Evolutionary conservation across 495 filamentous ascomycete species (phyloP).

Genomic region (Peziza echinospora): DNA sequence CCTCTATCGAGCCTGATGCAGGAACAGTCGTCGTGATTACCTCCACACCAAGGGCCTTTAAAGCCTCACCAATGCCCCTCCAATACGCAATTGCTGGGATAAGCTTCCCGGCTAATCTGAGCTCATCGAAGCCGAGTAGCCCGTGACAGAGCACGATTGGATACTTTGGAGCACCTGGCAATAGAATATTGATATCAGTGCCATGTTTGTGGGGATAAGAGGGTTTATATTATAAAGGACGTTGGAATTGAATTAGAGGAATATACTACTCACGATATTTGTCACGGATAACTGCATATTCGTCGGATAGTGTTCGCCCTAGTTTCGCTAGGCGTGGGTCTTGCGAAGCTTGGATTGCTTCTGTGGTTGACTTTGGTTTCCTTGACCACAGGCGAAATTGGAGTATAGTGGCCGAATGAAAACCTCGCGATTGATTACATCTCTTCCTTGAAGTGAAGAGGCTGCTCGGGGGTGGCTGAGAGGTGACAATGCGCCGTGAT

Average conservation of each 20-base stretch:
- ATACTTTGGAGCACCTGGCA: constrained; percentile 34
- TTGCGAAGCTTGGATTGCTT: too few species aligned
- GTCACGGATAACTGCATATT: constrained; percentile 52
- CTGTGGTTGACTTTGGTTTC: too few species aligned
- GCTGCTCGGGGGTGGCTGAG: too few species aligned
- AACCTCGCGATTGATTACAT: too few species aligned
- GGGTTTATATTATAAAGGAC: background rate
- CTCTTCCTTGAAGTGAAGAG: too few species aligned
- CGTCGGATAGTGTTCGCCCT: constrained; percentile 45
- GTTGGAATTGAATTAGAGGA: background rate
- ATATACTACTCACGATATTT: constrained; percentile 38
- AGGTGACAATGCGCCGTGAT: too few species aligned
- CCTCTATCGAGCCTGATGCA: constrained; percentile 56
- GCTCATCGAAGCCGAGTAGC: constrained; percentile 67
- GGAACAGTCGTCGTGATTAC: constrained; percentile 68
- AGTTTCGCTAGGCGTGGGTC: constrained; percentile 39
- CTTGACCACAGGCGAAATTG: too few species aligned
- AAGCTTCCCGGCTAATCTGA: constrained; percentile 42
- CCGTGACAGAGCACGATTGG: constrained; percentile 81
- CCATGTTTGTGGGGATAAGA: background rate
- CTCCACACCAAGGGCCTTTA: constrained; percentile 44
- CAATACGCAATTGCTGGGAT: constrained; percentile 70
- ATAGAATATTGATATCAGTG: background rate
- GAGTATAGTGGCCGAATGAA: too few species aligned
- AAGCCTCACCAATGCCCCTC: constrained; percentile 63